Base-by-base conservation (phyloP, 345 rosid genomes). In the Gossypium arboreum region DNA sequence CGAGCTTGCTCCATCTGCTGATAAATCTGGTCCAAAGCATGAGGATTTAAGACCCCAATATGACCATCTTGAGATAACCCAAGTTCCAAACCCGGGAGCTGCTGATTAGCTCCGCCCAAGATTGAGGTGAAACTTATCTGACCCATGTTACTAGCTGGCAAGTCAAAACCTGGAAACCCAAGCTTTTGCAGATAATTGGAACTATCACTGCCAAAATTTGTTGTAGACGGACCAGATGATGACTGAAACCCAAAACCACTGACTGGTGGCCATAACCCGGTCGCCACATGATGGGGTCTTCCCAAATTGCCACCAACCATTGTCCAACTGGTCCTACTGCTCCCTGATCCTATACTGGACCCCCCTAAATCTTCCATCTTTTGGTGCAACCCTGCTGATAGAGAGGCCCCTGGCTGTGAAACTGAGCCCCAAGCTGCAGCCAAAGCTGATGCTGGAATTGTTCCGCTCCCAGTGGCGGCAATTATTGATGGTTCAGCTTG, bases 401-500 rank as follows among this genome's bases (percentile, higher is more conserved):
- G 73, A 73, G 95, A 86, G 43, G 79, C 83, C 56, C 84, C 88
- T 75, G 81, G 95, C 57, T 79, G 92, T 12, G 98, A 90, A 44
- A 90, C 87, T 27, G 97, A 85, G 15, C 79, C 85, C 2, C 86
- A 84, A 24, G 90, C 84, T 11, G 91, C 82, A 18, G 89, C 92
- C 75, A 92, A 81, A 80, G 97, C 97, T 54, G 98, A 92, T 41
- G 98, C 97, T 1, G 98, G 98, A n/a, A 94, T 88, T 13, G 98
- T 94, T 51, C 98, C 98, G 29, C 88, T 84, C 67, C 98, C 98
- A 1, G 98, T 94, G 48, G 97, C 93, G 45, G 98, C 92, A 50
- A 94, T 83, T 65, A 94, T 94, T 0, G 97, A 94, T 8, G 98
- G 97, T 75, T 94, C 98, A 9, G 98, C 96, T 75, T 94, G 98